Percentiles rank a stretch among this genome's conserved stretches.
Conservation (phyloP, 305 asterid species). For the Fraxinus nigra region DNA sequence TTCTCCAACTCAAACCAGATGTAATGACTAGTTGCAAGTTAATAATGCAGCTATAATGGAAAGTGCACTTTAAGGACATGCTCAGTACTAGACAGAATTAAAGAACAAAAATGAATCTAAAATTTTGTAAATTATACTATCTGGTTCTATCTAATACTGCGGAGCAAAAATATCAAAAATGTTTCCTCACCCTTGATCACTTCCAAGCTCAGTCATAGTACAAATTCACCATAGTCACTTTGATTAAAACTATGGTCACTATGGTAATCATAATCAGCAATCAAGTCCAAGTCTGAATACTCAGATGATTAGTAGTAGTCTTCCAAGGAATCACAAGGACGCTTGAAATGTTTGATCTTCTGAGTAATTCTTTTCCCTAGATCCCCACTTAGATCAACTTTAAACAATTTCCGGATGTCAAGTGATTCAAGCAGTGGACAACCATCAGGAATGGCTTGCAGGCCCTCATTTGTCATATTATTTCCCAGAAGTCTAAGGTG, state of each 20-base stretch:
- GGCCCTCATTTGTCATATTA: slow-evolving; percentile 23
- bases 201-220: not conserved
- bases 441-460: slow-evolving; percentile 39
- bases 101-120: not conserved
- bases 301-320: not conserved
- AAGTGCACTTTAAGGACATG: not conserved
- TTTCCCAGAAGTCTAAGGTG: slow-evolving; percentile 34
- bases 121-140: not conserved
- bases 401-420: slow-evolving; percentile 25
- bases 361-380: slow-evolving; percentile 26
- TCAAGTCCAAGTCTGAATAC: slow-evolving; percentile 21
- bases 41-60: not conserved
- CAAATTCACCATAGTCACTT: not conserved
- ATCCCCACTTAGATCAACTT: slow-evolving; percentile 24
- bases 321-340: slow-evolving; percentile 22
- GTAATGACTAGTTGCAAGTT: not conserved
- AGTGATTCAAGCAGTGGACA: slow-evolving; percentile 47
- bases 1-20: not conserved
- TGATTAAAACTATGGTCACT: not conserved
- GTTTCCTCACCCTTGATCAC: not conserved
- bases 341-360: slow-evolving; percentile 21
- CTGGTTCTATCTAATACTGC: not conserved
- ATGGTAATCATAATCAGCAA: slow-evolving; percentile 25
- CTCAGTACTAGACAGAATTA: not conserved
- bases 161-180: not conserved